Evolutionary conservation across 2,329 filamentous ascomycete genomes (phyloP).

Genomic region (Fusarium humuli): DNA sequence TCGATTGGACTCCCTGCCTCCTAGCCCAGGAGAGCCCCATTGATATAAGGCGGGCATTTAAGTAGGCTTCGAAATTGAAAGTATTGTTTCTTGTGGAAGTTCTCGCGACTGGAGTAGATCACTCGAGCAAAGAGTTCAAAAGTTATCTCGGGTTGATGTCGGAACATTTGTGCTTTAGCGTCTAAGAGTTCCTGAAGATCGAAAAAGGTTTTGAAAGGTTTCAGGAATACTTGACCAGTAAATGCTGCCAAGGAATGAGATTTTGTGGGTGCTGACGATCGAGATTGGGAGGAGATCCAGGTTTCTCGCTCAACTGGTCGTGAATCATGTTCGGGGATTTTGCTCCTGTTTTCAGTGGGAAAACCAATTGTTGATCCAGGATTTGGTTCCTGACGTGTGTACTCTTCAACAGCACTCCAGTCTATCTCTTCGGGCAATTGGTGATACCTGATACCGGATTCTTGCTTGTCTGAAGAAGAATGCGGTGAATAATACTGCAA

Average conservation of each 20-base stretch:
- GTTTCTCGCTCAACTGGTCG: not conserved
- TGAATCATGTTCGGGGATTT: not conserved
- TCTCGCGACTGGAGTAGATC: slow-evolving; percentile 66
- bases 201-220: slow-evolving; percentile 65
- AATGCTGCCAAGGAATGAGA: not conserved
- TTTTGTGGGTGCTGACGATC: slow-evolving; percentile 15
- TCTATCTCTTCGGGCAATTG: slow-evolving; percentile 55
- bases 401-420: slow-evolving; percentile 52
- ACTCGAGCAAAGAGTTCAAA: slow-evolving; percentile 75
- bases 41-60: slow-evolving; percentile 64
- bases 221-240: slow-evolving; percentile 12
- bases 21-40: slow-evolving; percentile 48
- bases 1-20: slow-evolving; percentile 46
- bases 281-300: not conserved
- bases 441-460: slow-evolving; percentile 7
- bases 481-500: slow-evolving; percentile 52
- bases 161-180: slow-evolving; percentile 53
- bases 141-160: slow-evolving; percentile 53
- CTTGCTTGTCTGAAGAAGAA: not conserved
- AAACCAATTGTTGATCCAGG: not conserved
- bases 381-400: slow-evolving; percentile 13
- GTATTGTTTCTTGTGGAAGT: slow-evolving; percentile 62
- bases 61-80: slow-evolving; percentile 75
- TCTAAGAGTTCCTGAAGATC: slow-evolving; percentile 70
- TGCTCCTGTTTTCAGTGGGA: slow-evolving; percentile 4